Evolutionary conservation across 306 rosid genomes (phyloP).

Genomic region (Hippophae tibetana): DNA sequence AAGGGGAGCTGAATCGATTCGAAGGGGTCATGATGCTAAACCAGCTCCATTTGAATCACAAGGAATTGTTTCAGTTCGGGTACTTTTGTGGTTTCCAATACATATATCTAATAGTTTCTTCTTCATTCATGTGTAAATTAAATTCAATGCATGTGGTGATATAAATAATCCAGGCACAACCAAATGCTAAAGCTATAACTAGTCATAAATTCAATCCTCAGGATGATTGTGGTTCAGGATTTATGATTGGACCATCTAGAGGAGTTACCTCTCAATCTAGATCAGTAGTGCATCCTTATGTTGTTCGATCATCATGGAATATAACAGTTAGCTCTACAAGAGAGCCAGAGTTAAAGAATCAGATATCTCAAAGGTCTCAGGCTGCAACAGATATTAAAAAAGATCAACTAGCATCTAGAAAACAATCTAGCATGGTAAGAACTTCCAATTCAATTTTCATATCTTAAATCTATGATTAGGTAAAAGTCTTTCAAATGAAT

Average conservation of each 20-base stretch:
- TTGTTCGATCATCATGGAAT: constrained; percentile 26
- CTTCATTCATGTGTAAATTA: neutral
- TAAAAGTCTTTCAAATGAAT: too few relatives aligned
- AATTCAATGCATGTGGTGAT: constrained; percentile 19
- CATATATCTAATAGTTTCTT: neutral
- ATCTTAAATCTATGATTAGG: neutral
- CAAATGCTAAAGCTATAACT: constrained; percentile 25
- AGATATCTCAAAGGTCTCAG: constrained; percentile 39
- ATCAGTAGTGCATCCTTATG: constrained; percentile 25
- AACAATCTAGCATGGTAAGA: constrained; percentile 40
- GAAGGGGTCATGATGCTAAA: constrained; percentile 44
- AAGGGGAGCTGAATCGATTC: constrained; percentile 48
- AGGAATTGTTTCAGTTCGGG: constrained; percentile 40
- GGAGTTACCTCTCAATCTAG: constrained; percentile 28
- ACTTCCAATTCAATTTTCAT: constrained; percentile 1
- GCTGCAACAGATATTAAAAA: constrained; percentile 25
- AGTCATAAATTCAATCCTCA: constrained; percentile 24
- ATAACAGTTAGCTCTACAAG: constrained; percentile 27
- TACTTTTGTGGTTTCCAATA: constrained; percentile 15
- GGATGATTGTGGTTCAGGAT: constrained; percentile 32
- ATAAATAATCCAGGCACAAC: constrained; percentile 36
- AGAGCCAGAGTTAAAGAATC: constrained; percentile 31
- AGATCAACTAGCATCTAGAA: constrained; percentile 19
- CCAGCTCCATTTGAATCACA: constrained; percentile 23
- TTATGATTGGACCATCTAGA: constrained; percentile 24